Conservation (phyloP, 768 basidiomycete genomes). For the Trametes coccinea region DNA sequence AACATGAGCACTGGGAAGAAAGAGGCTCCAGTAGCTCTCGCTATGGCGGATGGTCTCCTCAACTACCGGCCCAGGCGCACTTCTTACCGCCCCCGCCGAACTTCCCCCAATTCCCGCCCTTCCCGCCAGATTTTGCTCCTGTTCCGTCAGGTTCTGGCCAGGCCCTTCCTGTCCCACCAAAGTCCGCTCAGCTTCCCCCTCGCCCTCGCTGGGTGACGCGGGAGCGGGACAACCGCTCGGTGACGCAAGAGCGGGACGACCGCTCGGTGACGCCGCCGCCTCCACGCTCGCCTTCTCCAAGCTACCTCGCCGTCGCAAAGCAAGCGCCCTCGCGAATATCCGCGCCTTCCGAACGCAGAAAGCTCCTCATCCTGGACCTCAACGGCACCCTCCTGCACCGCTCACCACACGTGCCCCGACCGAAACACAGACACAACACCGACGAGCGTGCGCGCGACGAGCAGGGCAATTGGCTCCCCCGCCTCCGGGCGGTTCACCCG, state of each 20-base stretch:
- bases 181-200: too few species aligned
- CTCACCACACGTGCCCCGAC: constrained; percentile 36
- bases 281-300: constrained; percentile 33
- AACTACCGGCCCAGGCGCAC: too few species aligned
- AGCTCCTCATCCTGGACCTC: constrained; percentile 73
- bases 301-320: constrained; percentile 38
- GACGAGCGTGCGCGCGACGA: constrained; percentile 13
- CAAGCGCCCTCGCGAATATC: constrained; percentile 30
- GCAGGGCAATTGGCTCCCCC: constrained; percentile 19
- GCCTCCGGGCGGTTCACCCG: constrained; percentile 47
- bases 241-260: neutral
- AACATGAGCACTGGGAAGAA: too few species aligned
- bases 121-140: too few species aligned
- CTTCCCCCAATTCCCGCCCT: too few species aligned
- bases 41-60: too few species aligned
- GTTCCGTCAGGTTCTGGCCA: too few species aligned
- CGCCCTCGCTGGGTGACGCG: constrained; percentile 1
- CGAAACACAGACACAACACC: neutral
- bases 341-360: constrained; percentile 41
- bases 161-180: too few species aligned
- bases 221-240: constrained; percentile 1
- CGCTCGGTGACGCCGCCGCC: constrained; percentile 22
- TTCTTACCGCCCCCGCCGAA: too few species aligned
- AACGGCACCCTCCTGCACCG: constrained; percentile 76
- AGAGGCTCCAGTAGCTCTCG: too few species aligned